Evolutionary conservation across 441 rosid species (phyloP).

Genomic region (Manihot esculenta): DNA sequence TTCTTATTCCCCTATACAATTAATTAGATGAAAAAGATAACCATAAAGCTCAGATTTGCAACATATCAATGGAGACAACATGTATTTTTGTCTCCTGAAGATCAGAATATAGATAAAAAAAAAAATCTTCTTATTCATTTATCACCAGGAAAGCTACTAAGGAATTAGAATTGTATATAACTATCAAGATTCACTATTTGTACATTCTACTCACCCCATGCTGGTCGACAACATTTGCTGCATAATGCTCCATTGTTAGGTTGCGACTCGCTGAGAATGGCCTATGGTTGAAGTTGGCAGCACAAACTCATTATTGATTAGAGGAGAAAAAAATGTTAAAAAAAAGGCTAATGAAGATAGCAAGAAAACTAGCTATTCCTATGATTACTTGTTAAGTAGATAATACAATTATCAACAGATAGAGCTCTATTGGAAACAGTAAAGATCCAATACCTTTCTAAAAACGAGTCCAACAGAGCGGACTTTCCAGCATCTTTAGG

Average conservation of each 20-base stretch:
- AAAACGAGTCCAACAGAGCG: slow-evolving; percentile 60
- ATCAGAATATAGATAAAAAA: background rate
- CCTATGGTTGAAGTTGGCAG: slow-evolving; percentile 39
- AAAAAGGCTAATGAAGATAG: slow-evolving; percentile 3
- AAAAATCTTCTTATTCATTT: background rate
- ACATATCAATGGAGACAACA: slow-evolving; percentile 7
- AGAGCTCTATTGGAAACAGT: slow-evolving; percentile 8
- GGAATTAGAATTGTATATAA: background rate
- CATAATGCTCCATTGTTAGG: slow-evolving; percentile 58
- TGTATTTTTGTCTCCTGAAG: background rate
- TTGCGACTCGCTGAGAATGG: slow-evolving; percentile 51
- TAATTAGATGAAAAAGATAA: slow-evolving; percentile 19
- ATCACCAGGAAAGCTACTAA: background rate
- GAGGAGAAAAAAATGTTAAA: background rate
- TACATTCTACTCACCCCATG: slow-evolving; percentile 50
- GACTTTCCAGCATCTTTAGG: slow-evolving; percentile 76
- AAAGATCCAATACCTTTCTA: slow-evolving; percentile 56
- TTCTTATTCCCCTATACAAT: slow-evolving; percentile 60
- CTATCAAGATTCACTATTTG: slow-evolving; percentile 6
- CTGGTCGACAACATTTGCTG: slow-evolving; percentile 69
- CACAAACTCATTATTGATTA: slow-evolving; percentile 14
- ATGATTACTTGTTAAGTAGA: slow-evolving; percentile 15
- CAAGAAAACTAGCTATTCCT: slow-evolving; percentile 4
- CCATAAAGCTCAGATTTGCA: slow-evolving; percentile 16
- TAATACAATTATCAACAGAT: slow-evolving; percentile 6